These are phyloP conservation scores for Phytophthora nicotianae DNA, from an alignment of 352 stramenopile genomes.

Conservation along the genomic window DNA sequence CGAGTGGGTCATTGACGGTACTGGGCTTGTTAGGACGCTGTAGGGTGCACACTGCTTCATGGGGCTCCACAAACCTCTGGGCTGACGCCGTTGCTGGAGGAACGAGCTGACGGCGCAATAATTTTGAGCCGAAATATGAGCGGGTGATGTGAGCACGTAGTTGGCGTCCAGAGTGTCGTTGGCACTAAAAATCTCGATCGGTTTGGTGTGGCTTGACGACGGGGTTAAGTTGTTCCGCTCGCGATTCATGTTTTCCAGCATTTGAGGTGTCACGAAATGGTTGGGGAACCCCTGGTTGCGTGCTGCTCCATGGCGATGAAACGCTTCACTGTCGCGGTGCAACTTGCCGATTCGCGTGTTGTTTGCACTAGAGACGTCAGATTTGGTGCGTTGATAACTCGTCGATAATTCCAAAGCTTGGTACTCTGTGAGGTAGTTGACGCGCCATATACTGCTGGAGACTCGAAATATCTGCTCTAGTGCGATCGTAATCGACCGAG, in stretches of 20 bases:
- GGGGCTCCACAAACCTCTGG: conserved; percentile 49
- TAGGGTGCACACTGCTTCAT: conserved; percentile 40
- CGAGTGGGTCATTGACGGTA: conserved; percentile 6
- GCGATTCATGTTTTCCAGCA: conserved; percentile 26
- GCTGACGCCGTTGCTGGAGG: conserved; percentile 23
- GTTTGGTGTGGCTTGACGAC: conserved; percentile 27
- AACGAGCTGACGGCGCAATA: conserved; percentile 50
- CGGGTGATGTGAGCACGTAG: conserved; percentile 64
- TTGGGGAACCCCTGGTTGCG: conserved; percentile 68
- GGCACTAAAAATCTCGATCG: conserved; percentile 56
- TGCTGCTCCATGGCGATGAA: conserved; percentile 56
- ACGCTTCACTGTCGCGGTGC: conserved; percentile 55
- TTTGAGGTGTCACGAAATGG: conserved; percentile 37
- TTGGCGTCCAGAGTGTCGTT: conserved; percentile 73
- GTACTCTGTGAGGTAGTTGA: conserved; percentile 17
- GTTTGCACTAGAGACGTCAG: no score
- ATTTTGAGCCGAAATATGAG: conserved; percentile 60
- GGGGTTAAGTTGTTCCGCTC: conserved; percentile 34
- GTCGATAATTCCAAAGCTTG: conserved; percentile 10
- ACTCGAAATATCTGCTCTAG: conserved; percentile 38
- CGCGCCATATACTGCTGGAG: conserved; percentile 50
- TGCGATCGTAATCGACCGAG: conserved; percentile 29
- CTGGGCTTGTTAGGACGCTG: conserved; percentile 10
- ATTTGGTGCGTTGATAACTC: no score
- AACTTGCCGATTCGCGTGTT: conserved; percentile 44